Conservation (phyloP, 1,284 basidiomycete genomes). For the Inonotus hispidus region DNA sequence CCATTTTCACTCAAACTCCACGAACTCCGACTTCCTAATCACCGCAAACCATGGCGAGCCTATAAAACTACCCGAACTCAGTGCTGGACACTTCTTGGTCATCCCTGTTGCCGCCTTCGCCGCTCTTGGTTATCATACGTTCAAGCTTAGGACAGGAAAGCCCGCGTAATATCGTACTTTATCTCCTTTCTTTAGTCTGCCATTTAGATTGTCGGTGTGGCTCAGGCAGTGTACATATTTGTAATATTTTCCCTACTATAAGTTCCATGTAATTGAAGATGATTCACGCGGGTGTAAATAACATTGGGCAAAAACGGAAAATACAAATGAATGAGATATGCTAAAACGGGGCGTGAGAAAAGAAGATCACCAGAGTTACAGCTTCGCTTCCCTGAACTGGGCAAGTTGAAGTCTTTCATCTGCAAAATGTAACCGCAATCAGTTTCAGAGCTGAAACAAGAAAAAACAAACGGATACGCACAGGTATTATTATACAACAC, state of each 20-base stretch:
- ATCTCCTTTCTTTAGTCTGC: not conserved
- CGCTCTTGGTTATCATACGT: constrained; percentile 8
- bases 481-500: constrained; percentile 49
- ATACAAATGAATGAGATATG: not conserved
- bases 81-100: constrained; percentile 13
- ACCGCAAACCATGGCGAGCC: not conserved
- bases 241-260: not conserved
- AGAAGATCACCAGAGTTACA: constrained; percentile 7
- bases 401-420: constrained; percentile 23
- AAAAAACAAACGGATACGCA: constrained; percentile 29
- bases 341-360: not conserved
- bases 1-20: not conserved
- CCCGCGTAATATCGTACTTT: not conserved
- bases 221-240: not conserved
- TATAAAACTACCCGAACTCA: constrained; percentile 5
- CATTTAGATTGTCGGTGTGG: not conserved
- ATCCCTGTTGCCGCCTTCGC: constrained; percentile 13
- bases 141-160: constrained; percentile 1
- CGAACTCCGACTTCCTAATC: not conserved
- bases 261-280: no score
- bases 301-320: no score
- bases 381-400: constrained; percentile 18
- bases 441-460: not conserved
- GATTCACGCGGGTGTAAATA: no score
- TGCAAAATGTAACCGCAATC: constrained; percentile 10